Percentiles rank a stretch among this genome's conserved stretches.
phyloP scores from a whole-genome alignment of 768 basidiomycete genomes.

The Mycena galopus region DNA sequence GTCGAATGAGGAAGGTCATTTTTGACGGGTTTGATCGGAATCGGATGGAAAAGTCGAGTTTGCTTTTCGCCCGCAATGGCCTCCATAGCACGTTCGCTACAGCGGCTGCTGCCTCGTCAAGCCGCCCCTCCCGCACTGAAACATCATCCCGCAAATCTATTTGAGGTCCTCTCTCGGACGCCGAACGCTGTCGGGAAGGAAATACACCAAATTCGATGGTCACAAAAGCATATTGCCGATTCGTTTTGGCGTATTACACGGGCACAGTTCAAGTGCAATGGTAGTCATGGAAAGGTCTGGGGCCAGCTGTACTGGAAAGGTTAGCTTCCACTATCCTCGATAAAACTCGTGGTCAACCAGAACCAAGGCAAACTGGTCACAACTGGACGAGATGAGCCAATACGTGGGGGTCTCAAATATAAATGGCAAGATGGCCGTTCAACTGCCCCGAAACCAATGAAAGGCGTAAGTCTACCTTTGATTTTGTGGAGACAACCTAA shows the following conservation, averaged over 20 bases:
- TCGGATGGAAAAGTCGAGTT: slow-evolving; percentile 12
- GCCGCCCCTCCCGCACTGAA: slow-evolving; percentile 72
- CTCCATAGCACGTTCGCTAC: slow-evolving; percentile 56
- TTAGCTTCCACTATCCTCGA: slow-evolving; percentile 47
- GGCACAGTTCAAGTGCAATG: slow-evolving; percentile 78
- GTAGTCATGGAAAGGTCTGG: slow-evolving; percentile 87
- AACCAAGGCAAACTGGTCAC: slow-evolving; percentile 72
- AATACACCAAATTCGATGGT: slow-evolving; percentile 84
- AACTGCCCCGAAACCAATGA: slow-evolving; percentile 29
- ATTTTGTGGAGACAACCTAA: neutral
- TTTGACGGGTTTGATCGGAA: slow-evolving; percentile 37
- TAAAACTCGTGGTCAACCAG: slow-evolving; percentile 4
- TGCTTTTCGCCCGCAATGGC: slow-evolving; percentile 45
- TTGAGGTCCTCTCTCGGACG: slow-evolving; percentile 77
- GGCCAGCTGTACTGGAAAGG: slow-evolving; percentile 85
- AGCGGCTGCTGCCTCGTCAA: slow-evolving; percentile 66
- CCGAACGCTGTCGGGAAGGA: slow-evolving; percentile 74
- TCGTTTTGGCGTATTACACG: slow-evolving; percentile 85
- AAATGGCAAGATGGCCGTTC: slow-evolving; percentile 76
- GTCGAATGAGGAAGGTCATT: slow-evolving; percentile 33
- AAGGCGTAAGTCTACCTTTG: slow-evolving; percentile 4
- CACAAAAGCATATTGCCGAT: slow-evolving; percentile 70
- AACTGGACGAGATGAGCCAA: slow-evolving; percentile 65
- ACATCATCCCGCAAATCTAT: slow-evolving; percentile 72
- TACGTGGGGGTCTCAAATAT: slow-evolving; percentile 82